Evolutionary conservation across 2,329 filamentous ascomycete genomes (phyloP), one percentile per base, ranked within the genome.

Genomic region (Cordyceps fumosorosea): DNA sequence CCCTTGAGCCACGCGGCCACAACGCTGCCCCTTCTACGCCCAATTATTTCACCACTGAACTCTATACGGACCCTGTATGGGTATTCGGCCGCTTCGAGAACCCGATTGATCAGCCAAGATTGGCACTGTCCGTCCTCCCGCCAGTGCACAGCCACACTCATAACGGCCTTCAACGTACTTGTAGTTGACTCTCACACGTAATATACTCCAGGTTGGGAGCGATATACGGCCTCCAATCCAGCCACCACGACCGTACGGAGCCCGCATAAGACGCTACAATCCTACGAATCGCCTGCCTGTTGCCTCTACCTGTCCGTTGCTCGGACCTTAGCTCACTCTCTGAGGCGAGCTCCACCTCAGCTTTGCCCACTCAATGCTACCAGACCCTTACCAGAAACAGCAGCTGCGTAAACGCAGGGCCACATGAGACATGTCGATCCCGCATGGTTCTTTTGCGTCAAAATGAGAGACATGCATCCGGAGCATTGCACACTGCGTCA

Each of bases 301-400:
- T 22, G n/a, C 44, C 18, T 48, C 7, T 47, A 3, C 44, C 40
- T 29, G 47, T 52, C 56, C 56, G 48, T 53, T 60, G 52, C 47
- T 60, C 47, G 56, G 56, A 60, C 32, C 48, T 44, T 45, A 7
- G 48, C 5, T 22, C 24, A 11, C 34, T n/a, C 37, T 29, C 47
- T 16, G 45, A 42, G 56, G 56, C 48, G 32, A 3, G 37, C 26
- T 54, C 57, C 57, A 53, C 57, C 40, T 60, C 57, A 60, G 57
- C 57, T 60, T 48, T 57, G 44, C 37, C 37, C 50, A 45, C 57
- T 42, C 12, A 10, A 44, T 26, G 20, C 22, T 22, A 44, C 55
- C 42, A 53, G 48, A 52, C 24, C 34, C 57, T 53, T 53, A 37
- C 57, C 48, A 52, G 18, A 53, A 53, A 53, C 34, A 60, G 48